phyloP scores from a whole-genome alignment of 1,284 basidiomycete genomes.

The Fomitopsis pinicola region DNA sequence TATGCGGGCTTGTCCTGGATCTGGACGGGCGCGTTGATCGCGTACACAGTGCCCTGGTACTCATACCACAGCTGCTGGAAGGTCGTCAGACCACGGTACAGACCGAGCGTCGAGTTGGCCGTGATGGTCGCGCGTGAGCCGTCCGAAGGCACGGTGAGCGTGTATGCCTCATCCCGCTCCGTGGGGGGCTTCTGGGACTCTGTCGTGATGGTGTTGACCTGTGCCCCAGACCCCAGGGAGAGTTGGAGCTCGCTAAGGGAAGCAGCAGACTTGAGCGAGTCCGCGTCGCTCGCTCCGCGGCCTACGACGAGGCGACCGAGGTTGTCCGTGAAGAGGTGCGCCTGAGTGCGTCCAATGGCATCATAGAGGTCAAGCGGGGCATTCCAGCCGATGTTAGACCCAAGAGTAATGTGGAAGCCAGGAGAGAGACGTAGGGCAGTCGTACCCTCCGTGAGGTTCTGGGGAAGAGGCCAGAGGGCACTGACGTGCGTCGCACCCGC shows the following conservation, averaged over 20 bases:
- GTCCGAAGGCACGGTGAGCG: constrained; percentile 55
- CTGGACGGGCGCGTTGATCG: constrained; percentile 52
- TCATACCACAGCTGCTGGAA: constrained; percentile 79
- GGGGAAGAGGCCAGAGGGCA: constrained; percentile 64
- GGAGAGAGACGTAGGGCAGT: constrained; percentile 46
- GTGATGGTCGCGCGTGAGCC: constrained; percentile 56
- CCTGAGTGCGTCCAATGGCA: constrained; percentile 38
- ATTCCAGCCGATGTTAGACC: constrained; percentile 17
- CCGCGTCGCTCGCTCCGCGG: constrained; percentile 39
- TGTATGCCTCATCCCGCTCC: constrained; percentile 63
- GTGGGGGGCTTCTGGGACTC: constrained; percentile 55
- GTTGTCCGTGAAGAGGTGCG: constrained; percentile 37
- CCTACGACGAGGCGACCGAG: constrained; percentile 46
- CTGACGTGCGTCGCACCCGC: constrained; percentile 18
- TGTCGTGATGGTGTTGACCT: constrained; percentile 38
- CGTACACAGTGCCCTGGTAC: constrained; percentile 45
- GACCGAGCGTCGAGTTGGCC: constrained; percentile 72
- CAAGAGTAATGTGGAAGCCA: constrained; percentile 40
- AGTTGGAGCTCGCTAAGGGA: constrained; percentile 34
- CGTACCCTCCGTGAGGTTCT: constrained; percentile 43
- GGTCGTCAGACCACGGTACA: constrained; percentile 79
- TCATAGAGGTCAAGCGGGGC: constrained; percentile 43
- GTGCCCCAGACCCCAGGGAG: constrained; percentile 32
- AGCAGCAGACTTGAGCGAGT: constrained; percentile 27
- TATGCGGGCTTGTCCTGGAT: constrained; percentile 66